A percentile compares a stretch with the other conserved stretches of the same genome.
Evolutionary conservation across 257 asterid genomes (phyloP).

Genomic region (Solanum bulbocastanum): DNA sequence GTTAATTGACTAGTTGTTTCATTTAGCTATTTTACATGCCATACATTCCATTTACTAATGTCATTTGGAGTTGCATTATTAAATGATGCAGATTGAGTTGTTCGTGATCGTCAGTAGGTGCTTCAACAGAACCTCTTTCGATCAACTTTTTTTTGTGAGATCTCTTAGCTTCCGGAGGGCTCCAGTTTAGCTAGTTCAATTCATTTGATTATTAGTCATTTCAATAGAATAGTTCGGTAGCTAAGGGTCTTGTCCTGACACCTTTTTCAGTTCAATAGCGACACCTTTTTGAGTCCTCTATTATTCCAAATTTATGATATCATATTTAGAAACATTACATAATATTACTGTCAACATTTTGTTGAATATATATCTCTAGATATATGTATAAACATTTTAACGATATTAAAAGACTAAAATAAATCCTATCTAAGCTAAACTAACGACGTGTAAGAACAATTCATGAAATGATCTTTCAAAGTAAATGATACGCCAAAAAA

Average conservation of each 20-base stretch:
- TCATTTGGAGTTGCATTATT: not conserved
- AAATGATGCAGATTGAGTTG: not conserved
- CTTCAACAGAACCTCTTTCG: not conserved
- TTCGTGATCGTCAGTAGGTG: not conserved
- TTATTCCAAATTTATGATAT: not conserved
- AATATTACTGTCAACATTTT: not conserved
- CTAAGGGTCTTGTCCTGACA: too few species aligned
- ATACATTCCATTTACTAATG: not conserved
- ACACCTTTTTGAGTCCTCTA: not conserved
- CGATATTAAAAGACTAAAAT: not conserved
- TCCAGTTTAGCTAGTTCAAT: too few species aligned
- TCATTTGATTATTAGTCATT: too few species aligned
- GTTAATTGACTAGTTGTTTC: not conserved
- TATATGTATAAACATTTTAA: not conserved
- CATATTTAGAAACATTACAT: not conserved
- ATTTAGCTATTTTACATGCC: not conserved
- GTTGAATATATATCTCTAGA: not conserved
- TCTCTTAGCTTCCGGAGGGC: too few species aligned
- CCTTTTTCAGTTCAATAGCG: too few species aligned
- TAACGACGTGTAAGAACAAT: not conserved
- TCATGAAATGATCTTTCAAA: too few species aligned
- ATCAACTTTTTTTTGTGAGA: too few species aligned
- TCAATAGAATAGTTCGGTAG: too few species aligned
- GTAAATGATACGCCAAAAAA: not conserved
- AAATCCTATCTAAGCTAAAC: not conserved